Evolutionary conservation across 371 early-diverging fungal species (phyloP).

Genomic region (Syncephalis plumigaleata): DNA sequence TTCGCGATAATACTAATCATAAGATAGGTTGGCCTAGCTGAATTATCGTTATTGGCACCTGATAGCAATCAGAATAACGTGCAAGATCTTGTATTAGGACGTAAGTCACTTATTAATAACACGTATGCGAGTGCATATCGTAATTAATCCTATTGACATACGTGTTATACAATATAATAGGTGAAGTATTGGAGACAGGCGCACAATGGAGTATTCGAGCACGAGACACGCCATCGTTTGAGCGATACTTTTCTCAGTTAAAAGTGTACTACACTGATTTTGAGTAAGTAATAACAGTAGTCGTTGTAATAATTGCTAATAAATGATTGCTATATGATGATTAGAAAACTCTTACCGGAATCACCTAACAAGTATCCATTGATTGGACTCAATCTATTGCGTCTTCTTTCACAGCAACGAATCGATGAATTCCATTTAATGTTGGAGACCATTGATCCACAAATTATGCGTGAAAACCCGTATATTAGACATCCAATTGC

Average conservation of each 20-base stretch:
- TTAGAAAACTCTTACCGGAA: slow-evolving; percentile 19
- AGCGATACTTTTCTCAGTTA: slow-evolving; percentile 88
- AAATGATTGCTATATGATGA: background rate
- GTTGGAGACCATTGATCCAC: slow-evolving; percentile 76
- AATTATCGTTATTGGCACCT: slow-evolving; percentile 51
- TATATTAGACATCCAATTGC: slow-evolving; percentile 83
- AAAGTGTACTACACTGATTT: slow-evolving; percentile 75
- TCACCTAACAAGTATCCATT: slow-evolving; percentile 75
- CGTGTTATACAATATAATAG: slow-evolving; percentile 17
- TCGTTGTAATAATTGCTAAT: background rate
- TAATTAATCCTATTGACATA: background rate
- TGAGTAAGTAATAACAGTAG: slow-evolving; percentile 32
- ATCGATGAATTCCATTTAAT: slow-evolving; percentile 91
- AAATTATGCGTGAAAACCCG: slow-evolving; percentile 52
- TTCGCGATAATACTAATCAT: slow-evolving; percentile 2
- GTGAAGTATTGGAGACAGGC: slow-evolving; percentile 82
- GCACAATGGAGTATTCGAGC: slow-evolving; percentile 71
- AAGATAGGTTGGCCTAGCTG: slow-evolving; percentile 48
- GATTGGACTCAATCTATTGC: slow-evolving; percentile 79
- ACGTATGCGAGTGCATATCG: background rate
- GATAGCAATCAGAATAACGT: slow-evolving; percentile 32
- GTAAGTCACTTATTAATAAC: slow-evolving; percentile 25
- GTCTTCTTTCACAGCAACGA: slow-evolving; percentile 80
- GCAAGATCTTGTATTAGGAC: slow-evolving; percentile 43
- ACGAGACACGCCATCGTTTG: slow-evolving; percentile 77